Percentiles rank a stretch among this genome's conserved stretches.
Conservation (phyloP, 805 yeast species). For the Starmerella stellata region DNA sequence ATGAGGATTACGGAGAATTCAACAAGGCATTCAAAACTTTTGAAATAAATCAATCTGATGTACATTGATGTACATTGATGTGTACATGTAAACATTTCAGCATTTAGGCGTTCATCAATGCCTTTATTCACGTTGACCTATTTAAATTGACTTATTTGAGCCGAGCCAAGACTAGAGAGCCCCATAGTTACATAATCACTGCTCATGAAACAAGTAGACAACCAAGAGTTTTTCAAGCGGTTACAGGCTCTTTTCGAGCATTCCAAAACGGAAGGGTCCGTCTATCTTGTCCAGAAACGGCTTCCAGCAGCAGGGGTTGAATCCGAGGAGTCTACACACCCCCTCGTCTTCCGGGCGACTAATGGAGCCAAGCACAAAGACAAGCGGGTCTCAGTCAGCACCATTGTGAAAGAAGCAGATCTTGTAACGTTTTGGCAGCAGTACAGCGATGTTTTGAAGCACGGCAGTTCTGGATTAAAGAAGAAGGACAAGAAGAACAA, state of each 20-base stretch:
- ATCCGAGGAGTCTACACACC: conserved; percentile 25
- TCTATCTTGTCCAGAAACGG: conserved; percentile 24
- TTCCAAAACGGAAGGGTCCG: conserved; percentile 21
- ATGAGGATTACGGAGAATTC: no score
- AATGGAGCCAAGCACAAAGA: conserved; percentile 36
- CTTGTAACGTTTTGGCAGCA: conserved; percentile 62
- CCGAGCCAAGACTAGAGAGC: no score
- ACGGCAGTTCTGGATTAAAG: conserved; percentile 55
- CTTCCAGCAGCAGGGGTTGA: conserved; percentile 15
- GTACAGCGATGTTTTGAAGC: conserved; percentile 50
- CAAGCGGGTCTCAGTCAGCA: conserved; percentile 44
- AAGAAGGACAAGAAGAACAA: conserved; percentile 68
- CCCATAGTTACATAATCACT: no score
- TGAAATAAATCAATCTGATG: no score
- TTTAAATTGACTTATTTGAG: no score
- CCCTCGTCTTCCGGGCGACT: conserved; percentile 51
- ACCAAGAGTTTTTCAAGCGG: conserved; percentile 20
- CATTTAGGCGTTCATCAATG: no score
- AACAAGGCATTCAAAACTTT: no score
- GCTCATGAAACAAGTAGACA: conserved; percentile 12
- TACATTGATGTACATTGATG: no score
- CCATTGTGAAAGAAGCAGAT: conserved; percentile 44
- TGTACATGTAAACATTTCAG: no score
- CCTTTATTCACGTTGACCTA: no score
- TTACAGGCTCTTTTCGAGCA: conserved; percentile 18